Evolutionary conservation across 345 rosid genomes (phyloP), one percentile per base, ranked within the genome.

Genomic region (Capsella bursapastoris): DNA sequence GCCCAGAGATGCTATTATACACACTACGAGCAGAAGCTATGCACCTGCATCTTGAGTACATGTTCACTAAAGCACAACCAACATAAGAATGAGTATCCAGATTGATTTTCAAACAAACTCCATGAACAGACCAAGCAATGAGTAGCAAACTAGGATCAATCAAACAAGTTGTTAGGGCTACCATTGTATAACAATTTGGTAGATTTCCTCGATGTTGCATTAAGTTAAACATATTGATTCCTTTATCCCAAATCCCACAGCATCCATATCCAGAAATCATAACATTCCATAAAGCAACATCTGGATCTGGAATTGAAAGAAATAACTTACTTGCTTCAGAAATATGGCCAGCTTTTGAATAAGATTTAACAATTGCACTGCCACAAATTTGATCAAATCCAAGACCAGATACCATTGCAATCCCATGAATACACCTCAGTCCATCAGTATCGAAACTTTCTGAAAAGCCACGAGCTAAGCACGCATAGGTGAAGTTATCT

Each of bases 271-370:
- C 90, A 69, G 77, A 86, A 71, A 94, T 78, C 87, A 94, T 85
- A n/a, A 84, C 82, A 81, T 94, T 92, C 89, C 90, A 90, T 29
- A 91, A 69, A 75, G 86, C 90, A 83, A 88, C 80, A 81, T 91
- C 97, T n/a, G 86, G 90, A 9, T 83, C 88, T 44, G 79, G 37
- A 58, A 84, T 68, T 55, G 79, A 61, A 74, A 55, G 4, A 59
- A 91, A 90, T 57, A 87, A 82, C 77, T 78, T 81, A 63, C 81
- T 82, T 7, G 96, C 93, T 80, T 87, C 90, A 37, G 71, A 81
- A 65, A 81, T 71, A 76, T 78, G 73, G 3, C 82, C 79, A 65
- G 84, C 35, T 70, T 87, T 86, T 12, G 95, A 87, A 79, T 91
- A 91, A 68, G 86, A 90, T 57, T 84, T 78, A 65, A 93, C 87